Conservation (phyloP, 768 basidiomycete genomes). For the Boletus rubroflammeus region DNA sequence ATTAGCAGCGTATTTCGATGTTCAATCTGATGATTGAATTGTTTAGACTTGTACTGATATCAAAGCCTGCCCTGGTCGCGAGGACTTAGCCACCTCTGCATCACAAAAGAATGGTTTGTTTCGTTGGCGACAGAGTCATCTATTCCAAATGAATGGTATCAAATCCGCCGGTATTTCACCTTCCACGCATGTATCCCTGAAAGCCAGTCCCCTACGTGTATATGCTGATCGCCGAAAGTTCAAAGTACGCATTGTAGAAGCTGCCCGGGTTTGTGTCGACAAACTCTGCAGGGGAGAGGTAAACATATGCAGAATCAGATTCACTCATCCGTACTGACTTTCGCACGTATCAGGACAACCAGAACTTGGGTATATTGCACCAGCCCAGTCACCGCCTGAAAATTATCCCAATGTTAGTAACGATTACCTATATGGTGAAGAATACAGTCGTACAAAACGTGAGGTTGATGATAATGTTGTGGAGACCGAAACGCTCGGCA, state of each 20-base stretch:
- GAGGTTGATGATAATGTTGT: slow-evolving; percentile 42
- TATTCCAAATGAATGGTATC: slow-evolving; percentile 6
- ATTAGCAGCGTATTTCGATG: background rate
- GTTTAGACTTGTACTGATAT: background rate
- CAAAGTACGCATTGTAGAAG: slow-evolving; percentile 69
- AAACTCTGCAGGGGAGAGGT: slow-evolving; percentile 33
- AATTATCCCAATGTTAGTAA: background rate
- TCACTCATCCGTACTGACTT: slow-evolving; percentile 36
- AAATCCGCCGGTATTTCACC: slow-evolving; percentile 4
- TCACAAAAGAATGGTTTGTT: background rate
- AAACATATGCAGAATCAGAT: background rate
- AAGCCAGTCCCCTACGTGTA: slow-evolving; percentile 34
- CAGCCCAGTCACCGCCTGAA: slow-evolving; percentile 60
- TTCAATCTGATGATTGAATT: background rate
- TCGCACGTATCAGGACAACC: slow-evolving; percentile 54
- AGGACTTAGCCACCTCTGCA: background rate
- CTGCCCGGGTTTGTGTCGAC: slow-evolving; percentile 50
- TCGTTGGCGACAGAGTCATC: background rate
- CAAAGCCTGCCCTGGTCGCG: background rate
- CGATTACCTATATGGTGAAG: background rate
- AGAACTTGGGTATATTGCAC: slow-evolving; percentile 40
- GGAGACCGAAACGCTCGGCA: slow-evolving; percentile 30
- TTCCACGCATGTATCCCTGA: background rate
- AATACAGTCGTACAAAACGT: slow-evolving; percentile 52
- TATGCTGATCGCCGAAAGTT: slow-evolving; percentile 57